Base-by-base conservation (phyloP, 192 early-diverging fungal species). In the Coemansia sp. region DNA sequence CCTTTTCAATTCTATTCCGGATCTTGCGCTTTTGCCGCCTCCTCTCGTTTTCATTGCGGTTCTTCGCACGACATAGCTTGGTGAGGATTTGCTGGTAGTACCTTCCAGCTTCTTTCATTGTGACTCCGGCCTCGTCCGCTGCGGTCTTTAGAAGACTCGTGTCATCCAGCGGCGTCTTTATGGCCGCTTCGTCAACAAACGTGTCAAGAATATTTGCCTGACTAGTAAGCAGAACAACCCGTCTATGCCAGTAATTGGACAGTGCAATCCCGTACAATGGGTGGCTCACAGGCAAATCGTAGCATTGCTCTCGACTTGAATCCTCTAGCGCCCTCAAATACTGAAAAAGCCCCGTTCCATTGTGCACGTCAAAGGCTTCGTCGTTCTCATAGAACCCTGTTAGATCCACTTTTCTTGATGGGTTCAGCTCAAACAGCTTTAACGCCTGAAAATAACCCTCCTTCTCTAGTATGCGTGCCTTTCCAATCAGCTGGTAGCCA, bases 401-500 rank as follows among this genome's bases (percentile, higher is more conserved):
- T 23, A 61, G 18, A 19, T 71, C 69, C 12, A 32, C 47, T n/a
- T 11, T 16, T 4, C 61, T 50, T 4, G 11, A 21, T 6, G 41
- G 15, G 13, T 32, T 42, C 9, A 11, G 44, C 8, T 67, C 26
- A 26, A 39, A 70, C 26, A 61, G 53, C 15, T 70, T 21, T 60
- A 47, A 3, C 37, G 56, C 57, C 13, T 26, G 43, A 19, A 32
- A 16, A 48, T 70, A 73, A 1, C 76, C 76, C 10, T 67, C 44
- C n/a, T 47, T 37, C 13, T 44, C 68, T 23, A 82, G 52, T 37
- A 76, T 26, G 2, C 75, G 80, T 15, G 65, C 68, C 44, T 63
- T 64, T 21, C 75, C 50, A 12, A 74, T 47, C 40, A 82, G 49
- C 71, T 82, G 80, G 44, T 77, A 82, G 21, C 68, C 71, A 21